These are phyloP conservation scores for Carex kokanica DNA, from an alignment of 176 grass and related monocot species.

Conservation along the genomic window DNA sequence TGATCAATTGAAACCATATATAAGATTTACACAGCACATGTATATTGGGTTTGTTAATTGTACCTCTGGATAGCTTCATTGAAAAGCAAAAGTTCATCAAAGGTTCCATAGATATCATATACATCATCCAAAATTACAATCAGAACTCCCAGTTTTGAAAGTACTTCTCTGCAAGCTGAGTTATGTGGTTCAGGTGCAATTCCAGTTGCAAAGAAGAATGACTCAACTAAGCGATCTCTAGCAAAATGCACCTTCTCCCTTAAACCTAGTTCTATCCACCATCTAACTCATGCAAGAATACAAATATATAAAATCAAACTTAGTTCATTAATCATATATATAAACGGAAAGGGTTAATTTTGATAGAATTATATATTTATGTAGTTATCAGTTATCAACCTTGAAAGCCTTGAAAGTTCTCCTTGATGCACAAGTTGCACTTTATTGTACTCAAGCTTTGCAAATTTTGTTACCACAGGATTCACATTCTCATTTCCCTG, in stretches of 20 bases:
- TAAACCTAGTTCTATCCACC: conserved; percentile 44
- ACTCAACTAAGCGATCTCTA: conserved; percentile 36
- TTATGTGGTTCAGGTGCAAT: conserved; percentile 20
- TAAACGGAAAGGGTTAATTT: too few relatives aligned
- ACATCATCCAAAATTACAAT: conserved; percentile 26
- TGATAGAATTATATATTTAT: too few relatives aligned
- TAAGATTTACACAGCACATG: too few relatives aligned
- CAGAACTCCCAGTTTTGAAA: conserved; percentile 12
- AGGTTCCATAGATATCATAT: conserved; percentile 40
- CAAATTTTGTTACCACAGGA: conserved; percentile 21
- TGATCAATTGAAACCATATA: neutral
- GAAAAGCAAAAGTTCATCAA: conserved; percentile 30
- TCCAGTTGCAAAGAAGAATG: conserved; percentile 17
- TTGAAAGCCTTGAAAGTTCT: conserved; percentile 24
- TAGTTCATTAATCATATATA: too few relatives aligned
- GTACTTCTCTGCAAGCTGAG: neutral
- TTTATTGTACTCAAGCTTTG: conserved; percentile 38
- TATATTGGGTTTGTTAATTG: neutral
- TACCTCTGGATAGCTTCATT: conserved; percentile 31
- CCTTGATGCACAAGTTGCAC: conserved; percentile 32
- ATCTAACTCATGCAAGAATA: conserved; percentile 18
- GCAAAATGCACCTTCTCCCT: conserved; percentile 31
- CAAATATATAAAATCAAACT: too few relatives aligned
- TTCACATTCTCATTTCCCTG: neutral
- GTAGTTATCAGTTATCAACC: conserved; percentile 5